These are phyloP conservation scores for Chlamydomonas sp. DNA, from an alignment of 139 green algal species.

Conservation along the genomic window DNA sequence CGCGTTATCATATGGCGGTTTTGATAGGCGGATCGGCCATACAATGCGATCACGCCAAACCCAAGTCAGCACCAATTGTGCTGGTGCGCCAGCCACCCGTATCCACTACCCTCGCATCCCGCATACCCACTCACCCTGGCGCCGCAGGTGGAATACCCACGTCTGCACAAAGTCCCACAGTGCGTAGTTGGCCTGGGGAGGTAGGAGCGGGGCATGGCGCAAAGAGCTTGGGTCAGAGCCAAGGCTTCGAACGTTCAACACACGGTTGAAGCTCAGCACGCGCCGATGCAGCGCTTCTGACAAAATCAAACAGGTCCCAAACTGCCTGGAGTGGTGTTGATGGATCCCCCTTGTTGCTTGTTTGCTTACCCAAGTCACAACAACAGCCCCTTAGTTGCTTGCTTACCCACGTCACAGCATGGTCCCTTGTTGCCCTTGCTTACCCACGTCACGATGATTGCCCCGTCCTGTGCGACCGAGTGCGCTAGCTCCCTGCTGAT, in stretches of 20 bases:
- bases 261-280: too few species aligned
- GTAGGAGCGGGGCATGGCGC: background rate
- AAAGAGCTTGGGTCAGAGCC: too few species aligned
- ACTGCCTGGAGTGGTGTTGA: too few species aligned
- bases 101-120: background rate
- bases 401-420: background rate
- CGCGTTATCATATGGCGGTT: too few species aligned
- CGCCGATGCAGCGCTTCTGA: too few species aligned
- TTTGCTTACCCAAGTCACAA: too few species aligned
- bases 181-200: slow-evolving; percentile 74
- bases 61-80: background rate
- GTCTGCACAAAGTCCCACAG: slow-evolving; percentile 92
- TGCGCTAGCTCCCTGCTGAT: slow-evolving; percentile 17
- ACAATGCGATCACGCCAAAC: too few species aligned
- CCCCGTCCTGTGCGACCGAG: background rate
- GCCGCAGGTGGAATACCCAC: slow-evolving; percentile 80
- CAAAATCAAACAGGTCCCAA: too few species aligned
- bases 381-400: background rate
- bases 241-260: too few species aligned
- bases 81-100: too few species aligned
- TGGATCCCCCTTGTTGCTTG: too few species aligned
- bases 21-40: too few species aligned
- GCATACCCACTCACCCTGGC: slow-evolving; percentile 31
- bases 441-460: slow-evolving; percentile 25
- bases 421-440: background rate